Conservation (phyloP, 257 asterid genomes). For the Capsicum rhomboideum region DNA sequence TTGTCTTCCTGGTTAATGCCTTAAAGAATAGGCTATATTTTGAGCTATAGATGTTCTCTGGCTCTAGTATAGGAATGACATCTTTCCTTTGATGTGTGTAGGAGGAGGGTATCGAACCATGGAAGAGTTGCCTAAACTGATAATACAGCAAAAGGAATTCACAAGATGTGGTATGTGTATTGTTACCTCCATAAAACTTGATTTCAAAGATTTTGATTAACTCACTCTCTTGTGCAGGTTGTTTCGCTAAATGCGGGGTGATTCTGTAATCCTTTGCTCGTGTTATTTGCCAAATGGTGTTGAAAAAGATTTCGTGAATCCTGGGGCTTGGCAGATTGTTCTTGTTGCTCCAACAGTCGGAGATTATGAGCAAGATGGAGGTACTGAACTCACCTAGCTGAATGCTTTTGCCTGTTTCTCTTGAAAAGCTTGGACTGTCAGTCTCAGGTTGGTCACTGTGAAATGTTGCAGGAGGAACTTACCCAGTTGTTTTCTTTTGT, state of each 20-base stretch:
- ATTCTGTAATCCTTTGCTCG: slow-evolving; percentile 64
- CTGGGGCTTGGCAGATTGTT: slow-evolving; percentile 60
- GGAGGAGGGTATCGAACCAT: slow-evolving; percentile 86
- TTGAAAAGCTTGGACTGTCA: neutral
- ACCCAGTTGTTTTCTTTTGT: neutral
- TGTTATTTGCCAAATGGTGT: slow-evolving; percentile 77
- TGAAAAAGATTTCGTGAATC: slow-evolving; percentile 83
- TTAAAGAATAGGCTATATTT: neutral
- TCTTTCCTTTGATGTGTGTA: slow-evolving; percentile 15
- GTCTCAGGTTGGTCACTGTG: neutral
- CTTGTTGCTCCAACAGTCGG: slow-evolving; percentile 67
- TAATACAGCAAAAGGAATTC: slow-evolving; percentile 92
- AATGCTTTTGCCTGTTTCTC: neutral
- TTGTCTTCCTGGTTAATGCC: slow-evolving; percentile 66
- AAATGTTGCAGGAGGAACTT: neutral
- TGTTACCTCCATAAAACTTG: neutral
- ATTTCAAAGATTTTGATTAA: neutral
- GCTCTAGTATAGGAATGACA: neutral
- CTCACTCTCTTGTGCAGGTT: slow-evolving; percentile 35
- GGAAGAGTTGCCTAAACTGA: slow-evolving; percentile 92
- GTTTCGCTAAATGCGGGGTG: slow-evolving; percentile 86
- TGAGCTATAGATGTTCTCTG: neutral
- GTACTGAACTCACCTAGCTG: slow-evolving; percentile 22
- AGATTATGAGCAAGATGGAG: slow-evolving; percentile 76
- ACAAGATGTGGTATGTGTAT: slow-evolving; percentile 47